phyloP scores from a whole-genome alignment of 164 flowering plant species.

The Vitis cinerea region DNA sequence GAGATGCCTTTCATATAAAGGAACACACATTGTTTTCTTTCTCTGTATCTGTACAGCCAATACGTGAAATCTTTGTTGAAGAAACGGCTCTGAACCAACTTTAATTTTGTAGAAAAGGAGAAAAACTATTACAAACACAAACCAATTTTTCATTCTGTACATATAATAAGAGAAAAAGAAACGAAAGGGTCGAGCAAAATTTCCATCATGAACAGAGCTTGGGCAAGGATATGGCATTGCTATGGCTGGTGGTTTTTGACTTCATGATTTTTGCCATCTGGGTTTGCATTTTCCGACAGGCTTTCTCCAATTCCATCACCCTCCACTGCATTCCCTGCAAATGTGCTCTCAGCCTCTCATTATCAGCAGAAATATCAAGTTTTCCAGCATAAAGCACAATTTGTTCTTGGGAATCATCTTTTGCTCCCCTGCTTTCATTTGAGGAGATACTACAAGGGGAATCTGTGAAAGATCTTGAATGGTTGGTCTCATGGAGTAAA shows the following conservation, averaged over 20 bases:
- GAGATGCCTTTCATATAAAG: too few relatives aligned
- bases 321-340: slow-evolving; percentile 88
- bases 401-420: slow-evolving; percentile 31
- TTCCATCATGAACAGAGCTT: slow-evolving; percentile 68
- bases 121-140: not conserved
- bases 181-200: not conserved
- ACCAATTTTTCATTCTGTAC: slow-evolving; percentile 8
- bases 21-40: too few relatives aligned
- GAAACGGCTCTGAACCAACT: not conserved
- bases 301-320: slow-evolving; percentile 80
- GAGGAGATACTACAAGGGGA: slow-evolving; percentile 21
- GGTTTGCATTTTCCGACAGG: slow-evolving; percentile 74
- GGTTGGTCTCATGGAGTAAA: slow-evolving; percentile 36
- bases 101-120: slow-evolving; percentile 5
- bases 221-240: slow-evolving; percentile 56
- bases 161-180: not conserved
- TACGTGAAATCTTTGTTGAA: too few relatives aligned
- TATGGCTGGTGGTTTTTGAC: slow-evolving; percentile 30
- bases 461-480: slow-evolving; percentile 11
- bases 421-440: slow-evolving; percentile 17
- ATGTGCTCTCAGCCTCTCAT: slow-evolving; percentile 57
- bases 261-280: slow-evolving; percentile 61
- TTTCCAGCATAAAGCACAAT: slow-evolving; percentile 54
- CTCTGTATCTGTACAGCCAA: too few relatives aligned
- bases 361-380: slow-evolving; percentile 40